Base-by-base conservation (phyloP, 1,284 basidiomycete species). In the Cystobasidium sp. region DNA sequence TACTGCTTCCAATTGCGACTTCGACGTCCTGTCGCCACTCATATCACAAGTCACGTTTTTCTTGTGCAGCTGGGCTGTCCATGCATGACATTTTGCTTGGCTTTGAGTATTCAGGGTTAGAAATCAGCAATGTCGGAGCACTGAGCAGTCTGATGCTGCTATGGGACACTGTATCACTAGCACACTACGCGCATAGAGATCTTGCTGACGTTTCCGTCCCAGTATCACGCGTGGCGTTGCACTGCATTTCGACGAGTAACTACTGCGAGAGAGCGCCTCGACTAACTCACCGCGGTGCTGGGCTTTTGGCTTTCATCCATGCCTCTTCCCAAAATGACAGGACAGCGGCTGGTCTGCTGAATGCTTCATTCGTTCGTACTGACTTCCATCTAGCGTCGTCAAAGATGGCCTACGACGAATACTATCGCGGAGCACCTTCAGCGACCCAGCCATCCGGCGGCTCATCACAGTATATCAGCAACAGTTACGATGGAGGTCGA, bases 281-380 rank as follows among this genome's bases (percentile, higher is more conserved):
- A 31, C 31, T 31, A 31, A 31, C 31, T 31, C 5, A 31, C 31
- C 5, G 31, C 31, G 31, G 31, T 31, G 31, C 31, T 56, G 53
- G n/a, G 51, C 51, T 18, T 14, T 20, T 53, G 9, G 51, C 51
- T 18, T 66, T 16, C 56, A 20, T 6, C 14, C 47, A 10, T 20
- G n/a, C 46, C 22, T 31, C 4, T 20, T 55, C 53, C 14, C 1
- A 16, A 8, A 79, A 78, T 77, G 78, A 78, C 64, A 78, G 76
- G 24, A 80, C 43, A 24, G 52, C 52, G 58, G 52, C 66, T 56
- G 66, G 52, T 9, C 53, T 68, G 66, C 53, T 59, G 51, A 20
- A 22, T 18, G 68, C 46, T 18, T 56, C 12, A 31, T 9, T 6
- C 3, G 59, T 12, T 41, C 43, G 1, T 24, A 44, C 43, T 39